A percentile compares a stretch with the other conserved stretches of the same genome.
These are phyloP conservation scores for Cymbidium sinense DNA, from an alignment of 106 monocot genomes.

Conservation along the genomic window DNA sequence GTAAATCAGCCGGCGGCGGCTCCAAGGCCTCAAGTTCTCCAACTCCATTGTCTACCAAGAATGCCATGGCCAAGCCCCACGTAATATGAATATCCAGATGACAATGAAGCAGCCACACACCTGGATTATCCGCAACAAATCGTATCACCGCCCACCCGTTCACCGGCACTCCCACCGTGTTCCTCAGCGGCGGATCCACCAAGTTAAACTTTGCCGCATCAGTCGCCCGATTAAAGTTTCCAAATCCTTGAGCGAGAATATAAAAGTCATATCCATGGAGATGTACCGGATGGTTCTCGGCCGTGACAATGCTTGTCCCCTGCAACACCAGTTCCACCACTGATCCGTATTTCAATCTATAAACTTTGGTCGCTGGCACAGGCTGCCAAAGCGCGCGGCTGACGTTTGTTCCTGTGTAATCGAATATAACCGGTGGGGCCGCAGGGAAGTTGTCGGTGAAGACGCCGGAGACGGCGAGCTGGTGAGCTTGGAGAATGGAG, in stretches of 20 bases:
- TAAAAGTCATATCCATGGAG: constrained; percentile 67
- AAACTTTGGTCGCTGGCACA: constrained; percentile 30
- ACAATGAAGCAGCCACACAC: constrained; percentile 66
- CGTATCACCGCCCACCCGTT: constrained; percentile 62
- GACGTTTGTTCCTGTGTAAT: constrained; percentile 49
- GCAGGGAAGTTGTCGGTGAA: constrained; percentile 53
- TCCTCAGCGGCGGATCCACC: constrained; percentile 55
- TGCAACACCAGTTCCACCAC: constrained; percentile 54
- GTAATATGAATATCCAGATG: constrained; percentile 63
- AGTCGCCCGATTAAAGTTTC: constrained; percentile 51
- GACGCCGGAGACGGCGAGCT: constrained; percentile 18
- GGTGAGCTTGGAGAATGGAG: constrained; percentile 52
- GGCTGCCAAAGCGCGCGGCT: constrained; percentile 43
- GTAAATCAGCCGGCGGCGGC: constrained; percentile 37
- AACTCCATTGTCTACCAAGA: constrained; percentile 51
- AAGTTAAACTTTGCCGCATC: constrained; percentile 43
- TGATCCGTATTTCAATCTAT: constrained; percentile 34
- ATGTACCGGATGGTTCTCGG: constrained; percentile 61
- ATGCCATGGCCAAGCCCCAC: constrained; percentile 66
- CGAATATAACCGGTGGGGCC: constrained; percentile 36
- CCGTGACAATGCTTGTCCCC: constrained; percentile 46
- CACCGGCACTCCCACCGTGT: constrained; percentile 49
- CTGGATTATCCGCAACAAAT: constrained; percentile 64
- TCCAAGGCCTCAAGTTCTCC: constrained; percentile 33
- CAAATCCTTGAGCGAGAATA: constrained; percentile 49